These are phyloP conservation scores for Graphilbum sp. DNA, from an alignment of 2,329 filamentous ascomycete species.

Conservation along the genomic window DNA sequence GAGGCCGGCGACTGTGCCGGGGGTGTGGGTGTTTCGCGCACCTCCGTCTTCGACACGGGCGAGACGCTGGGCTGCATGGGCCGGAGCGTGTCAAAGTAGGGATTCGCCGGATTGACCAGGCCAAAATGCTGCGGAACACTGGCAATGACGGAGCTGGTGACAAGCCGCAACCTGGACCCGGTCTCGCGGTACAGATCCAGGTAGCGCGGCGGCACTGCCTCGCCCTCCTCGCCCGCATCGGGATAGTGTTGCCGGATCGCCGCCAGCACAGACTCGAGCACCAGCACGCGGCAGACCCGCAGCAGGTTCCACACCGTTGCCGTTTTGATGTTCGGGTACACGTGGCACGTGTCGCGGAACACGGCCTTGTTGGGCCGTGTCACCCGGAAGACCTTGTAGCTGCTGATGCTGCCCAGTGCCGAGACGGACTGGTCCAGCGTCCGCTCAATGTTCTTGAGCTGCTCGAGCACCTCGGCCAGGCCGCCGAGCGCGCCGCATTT, in stretches of 20 bases:
- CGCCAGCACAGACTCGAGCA: constrained; percentile 30
- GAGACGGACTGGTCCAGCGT: constrained; percentile 24
- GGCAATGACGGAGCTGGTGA: constrained; percentile 26
- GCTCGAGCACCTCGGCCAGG: constrained; percentile 24
- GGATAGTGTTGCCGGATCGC: constrained; percentile 21
- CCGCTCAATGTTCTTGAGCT: constrained; percentile 22
- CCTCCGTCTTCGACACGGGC: constrained; percentile 6
- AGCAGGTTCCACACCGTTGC: constrained; percentile 32
- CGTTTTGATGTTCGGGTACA: constrained; percentile 27
- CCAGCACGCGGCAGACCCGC: constrained; percentile 27
- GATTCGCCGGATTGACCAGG: constrained; percentile 24
- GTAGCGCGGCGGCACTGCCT: constrained; percentile 13
- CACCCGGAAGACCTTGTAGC: constrained; percentile 24
- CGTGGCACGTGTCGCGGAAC: constrained; percentile 24
- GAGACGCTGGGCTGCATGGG: constrained; percentile 1
- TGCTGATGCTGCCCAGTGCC: constrained; percentile 23
- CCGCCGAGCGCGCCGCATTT: constrained; percentile 18
- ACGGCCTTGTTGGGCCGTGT: constrained; percentile 23
- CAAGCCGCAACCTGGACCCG: constrained; percentile 21
- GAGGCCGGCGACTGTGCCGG: constrained; percentile 6
- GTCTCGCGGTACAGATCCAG: constrained; percentile 19
- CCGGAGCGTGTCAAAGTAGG: constrained; percentile 12
- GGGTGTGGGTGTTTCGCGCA: constrained; percentile 5
- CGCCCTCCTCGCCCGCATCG: constrained; percentile 8
- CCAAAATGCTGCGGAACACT: constrained; percentile 34